These are phyloP conservation scores for Penicillium manginii DNA, from an alignment of 495 filamentous ascomycete genomes.

Conservation along the genomic window DNA sequence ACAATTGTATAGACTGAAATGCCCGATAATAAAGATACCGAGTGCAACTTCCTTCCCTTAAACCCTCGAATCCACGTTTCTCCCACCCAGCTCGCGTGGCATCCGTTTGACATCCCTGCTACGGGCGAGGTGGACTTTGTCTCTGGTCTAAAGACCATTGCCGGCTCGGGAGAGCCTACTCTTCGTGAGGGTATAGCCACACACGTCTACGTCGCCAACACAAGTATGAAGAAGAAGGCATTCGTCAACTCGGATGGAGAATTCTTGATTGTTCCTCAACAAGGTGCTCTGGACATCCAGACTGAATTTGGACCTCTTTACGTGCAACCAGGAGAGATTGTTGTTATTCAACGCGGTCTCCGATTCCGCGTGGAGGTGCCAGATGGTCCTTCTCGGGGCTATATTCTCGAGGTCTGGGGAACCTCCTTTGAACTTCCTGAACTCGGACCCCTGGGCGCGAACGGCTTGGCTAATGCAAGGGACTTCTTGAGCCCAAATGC, in stretches of 20 bases:
- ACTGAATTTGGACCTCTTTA: slow-evolving; percentile 53
- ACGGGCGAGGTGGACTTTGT: slow-evolving; percentile 45
- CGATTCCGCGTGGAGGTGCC: slow-evolving; percentile 50
- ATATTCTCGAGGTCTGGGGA: slow-evolving; percentile 56
- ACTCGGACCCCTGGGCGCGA: slow-evolving; percentile 53
- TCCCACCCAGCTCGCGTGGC: slow-evolving; percentile 54
- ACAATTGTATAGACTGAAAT: slow-evolving; percentile 41
- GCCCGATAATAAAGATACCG: slow-evolving; percentile 50
- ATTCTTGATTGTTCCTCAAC: slow-evolving; percentile 51
- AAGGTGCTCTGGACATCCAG: slow-evolving; percentile 53
- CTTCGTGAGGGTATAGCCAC: slow-evolving; percentile 52
- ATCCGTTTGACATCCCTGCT: slow-evolving; percentile 49
- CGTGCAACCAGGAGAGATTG: slow-evolving; percentile 53
- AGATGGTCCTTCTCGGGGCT: slow-evolving; percentile 51
- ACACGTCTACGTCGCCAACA: slow-evolving; percentile 50
- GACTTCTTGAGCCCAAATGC: slow-evolving; percentile 53
- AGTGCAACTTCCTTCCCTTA: slow-evolving; percentile 51
- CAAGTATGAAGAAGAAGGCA: slow-evolving; percentile 50
- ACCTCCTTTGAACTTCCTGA: slow-evolving; percentile 53
- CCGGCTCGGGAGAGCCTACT: slow-evolving; percentile 53
- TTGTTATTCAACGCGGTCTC: slow-evolving; percentile 51
- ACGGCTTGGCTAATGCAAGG: slow-evolving; percentile 53
- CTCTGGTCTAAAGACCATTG: slow-evolving; percentile 52
- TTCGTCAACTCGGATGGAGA: slow-evolving; percentile 56
- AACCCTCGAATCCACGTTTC: slow-evolving; percentile 66